phyloP scores from a whole-genome alignment of 2,329 filamentous ascomycete species.

The Colletotrichum eremochloae region DNA sequence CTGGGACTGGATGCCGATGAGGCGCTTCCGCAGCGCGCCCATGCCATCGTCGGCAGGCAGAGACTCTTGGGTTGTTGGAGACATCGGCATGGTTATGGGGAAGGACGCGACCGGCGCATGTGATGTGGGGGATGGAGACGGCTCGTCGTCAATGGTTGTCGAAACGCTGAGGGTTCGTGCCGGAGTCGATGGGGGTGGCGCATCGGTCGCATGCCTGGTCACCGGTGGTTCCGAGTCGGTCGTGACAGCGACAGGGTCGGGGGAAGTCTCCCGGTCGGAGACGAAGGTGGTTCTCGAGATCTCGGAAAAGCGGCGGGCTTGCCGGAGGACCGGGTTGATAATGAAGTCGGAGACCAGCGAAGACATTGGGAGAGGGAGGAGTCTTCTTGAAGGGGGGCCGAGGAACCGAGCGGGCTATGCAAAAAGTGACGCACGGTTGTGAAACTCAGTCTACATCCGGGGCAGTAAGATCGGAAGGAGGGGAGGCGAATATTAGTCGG shows the following conservation, averaged over 20 bases:
- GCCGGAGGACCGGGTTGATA: conserved; percentile 75
- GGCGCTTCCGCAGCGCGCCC: conserved; percentile 74
- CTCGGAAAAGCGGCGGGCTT: conserved; percentile 74
- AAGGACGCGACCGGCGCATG: conserved; percentile 16
- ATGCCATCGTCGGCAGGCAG: conserved; percentile 86
- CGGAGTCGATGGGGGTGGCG: conserved; percentile 46
- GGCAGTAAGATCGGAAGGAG: conserved; percentile 17
- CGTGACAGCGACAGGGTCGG: conserved; percentile 45
- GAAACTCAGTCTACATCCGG: conserved; percentile 37
- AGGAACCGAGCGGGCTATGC: conserved; percentile 25
- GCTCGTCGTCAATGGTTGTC: conserved; percentile 43
- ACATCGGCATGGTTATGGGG: conserved; percentile 25
- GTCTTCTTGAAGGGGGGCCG: conserved; percentile 12
- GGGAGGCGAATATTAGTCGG: conserved; percentile 14
- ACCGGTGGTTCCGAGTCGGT: conserved; percentile 46
- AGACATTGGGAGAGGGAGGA: conserved; percentile 62
- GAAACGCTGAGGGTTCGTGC: conserved; percentile 51
- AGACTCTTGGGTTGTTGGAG: conserved; percentile 34
- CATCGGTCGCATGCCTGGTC: conserved; percentile 43
- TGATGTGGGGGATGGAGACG: conserved; percentile 38
- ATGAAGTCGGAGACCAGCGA: conserved; percentile 75
- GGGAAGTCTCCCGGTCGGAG: conserved; percentile 51
- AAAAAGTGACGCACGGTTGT: conserved; percentile 19
- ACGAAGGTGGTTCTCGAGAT: conserved; percentile 57
- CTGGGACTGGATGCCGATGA: conserved; percentile 76